Conservation (phyloP, 2,329 filamentous ascomycete species). For the Hypoxylon sp. region DNA sequence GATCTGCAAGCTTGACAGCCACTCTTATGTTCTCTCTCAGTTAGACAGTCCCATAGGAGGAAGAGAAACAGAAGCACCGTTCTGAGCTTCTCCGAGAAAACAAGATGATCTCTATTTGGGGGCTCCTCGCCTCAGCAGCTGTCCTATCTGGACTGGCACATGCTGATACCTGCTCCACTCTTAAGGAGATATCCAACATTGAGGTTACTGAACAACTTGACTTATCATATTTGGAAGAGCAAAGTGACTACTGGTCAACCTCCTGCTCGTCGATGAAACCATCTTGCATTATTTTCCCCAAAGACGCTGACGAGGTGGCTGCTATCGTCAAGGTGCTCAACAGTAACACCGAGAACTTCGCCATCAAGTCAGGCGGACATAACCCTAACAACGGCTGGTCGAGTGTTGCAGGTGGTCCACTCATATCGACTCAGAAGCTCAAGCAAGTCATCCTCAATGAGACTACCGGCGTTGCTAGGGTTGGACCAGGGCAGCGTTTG, state of each 20-base stretch:
- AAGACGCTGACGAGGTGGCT: conserved; percentile 66
- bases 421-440: conserved; percentile 65
- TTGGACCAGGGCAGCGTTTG: conserved; percentile 64
- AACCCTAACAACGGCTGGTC: conserved; percentile 68
- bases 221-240: conserved; percentile 56
- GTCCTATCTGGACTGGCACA: conserved; percentile 40
- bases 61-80: conserved; percentile 6
- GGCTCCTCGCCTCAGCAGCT: conserved; percentile 38
- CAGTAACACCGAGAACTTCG: conserved; percentile 64
- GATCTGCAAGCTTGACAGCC: not conserved
- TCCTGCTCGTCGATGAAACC: conserved; percentile 61
- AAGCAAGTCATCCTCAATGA: conserved; percentile 58
- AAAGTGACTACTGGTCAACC: conserved; percentile 63
- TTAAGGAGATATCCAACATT: conserved; percentile 54
- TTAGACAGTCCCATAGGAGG: conserved; percentile 10
- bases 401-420: conserved; percentile 63
- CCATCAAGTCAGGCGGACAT: conserved; percentile 71
- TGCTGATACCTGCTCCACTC: conserved; percentile 58
- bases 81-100: not conserved
- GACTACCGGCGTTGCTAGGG: conserved; percentile 57
- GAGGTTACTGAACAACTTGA: conserved; percentile 55
- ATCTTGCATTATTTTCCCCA: conserved; percentile 64
- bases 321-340: conserved; percentile 65
- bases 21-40: not conserved
- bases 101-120: conserved; percentile 42